Evolutionary conservation across 108 stramenopile species (phyloP), one percentile per base, ranked within the genome.

Genomic region (Fistulifera solaris): DNA sequence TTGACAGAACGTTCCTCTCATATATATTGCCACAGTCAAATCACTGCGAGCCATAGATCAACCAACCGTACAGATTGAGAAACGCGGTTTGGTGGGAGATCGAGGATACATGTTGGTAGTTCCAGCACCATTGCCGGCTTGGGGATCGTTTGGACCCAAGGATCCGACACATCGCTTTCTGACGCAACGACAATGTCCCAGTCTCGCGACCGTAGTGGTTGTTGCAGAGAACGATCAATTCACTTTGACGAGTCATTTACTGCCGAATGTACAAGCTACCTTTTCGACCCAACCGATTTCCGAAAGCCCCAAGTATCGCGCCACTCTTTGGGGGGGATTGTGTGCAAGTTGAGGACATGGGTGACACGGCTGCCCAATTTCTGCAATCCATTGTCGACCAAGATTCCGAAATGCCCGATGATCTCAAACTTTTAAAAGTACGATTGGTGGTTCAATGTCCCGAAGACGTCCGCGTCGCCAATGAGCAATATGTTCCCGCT

Each of bases 81-180:
- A 63, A 12, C 68, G 66, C 22, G 84, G 88, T 18, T 65, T 89
- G 19, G 28, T 28, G 6, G 62, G 50, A 14, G 88, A 89, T 63
- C 79, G 88, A 35, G 64, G 80, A 46, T 67, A 80, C 60, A 89
- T 89, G 88, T 44, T 89, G 13, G 80, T 83, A 0, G 66, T 69
- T 44, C 75, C 80, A n/a, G 23, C 40, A 10, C 77, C 75, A 0
- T 60, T 66, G 12, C 78, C 79, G 0, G 21, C 42, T 7, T 60
- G 70, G 46, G 72, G 63, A 45, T 61, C 31, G n/a, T 78, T 71
- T 47, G 58, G 31, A 41, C 31, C 66, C 15, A 42, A 48, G 15
- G 71, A 77, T 54, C 38, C 75, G 21, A 81, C 73, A 17, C 77
- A 83, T 63, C 76, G 81, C 27, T 85, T 89, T 55, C 41, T 89